A percentile compares a stretch with the other conserved stretches of the same genome.
phyloP scores from a whole-genome alignment of 352 stramenopile genomes.

The Globisporangium splendens region DNA sequence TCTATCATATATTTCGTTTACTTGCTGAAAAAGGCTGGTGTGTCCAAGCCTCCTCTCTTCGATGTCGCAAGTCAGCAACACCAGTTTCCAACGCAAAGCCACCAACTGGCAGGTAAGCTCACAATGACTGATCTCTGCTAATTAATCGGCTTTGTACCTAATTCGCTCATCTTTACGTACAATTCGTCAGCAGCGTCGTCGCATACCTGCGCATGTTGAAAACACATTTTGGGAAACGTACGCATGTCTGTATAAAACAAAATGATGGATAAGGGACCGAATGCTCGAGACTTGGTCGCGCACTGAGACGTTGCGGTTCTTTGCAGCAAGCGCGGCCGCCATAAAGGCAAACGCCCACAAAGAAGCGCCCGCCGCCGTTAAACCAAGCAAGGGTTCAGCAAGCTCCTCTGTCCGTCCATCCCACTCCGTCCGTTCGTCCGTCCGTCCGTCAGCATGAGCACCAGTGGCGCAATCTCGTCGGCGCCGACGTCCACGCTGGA shows the following conservation, averaged over 20 bases:
- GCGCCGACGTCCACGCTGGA: conserved; percentile 20
- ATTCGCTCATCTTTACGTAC: too few relatives aligned
- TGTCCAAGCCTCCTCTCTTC: too few relatives aligned
- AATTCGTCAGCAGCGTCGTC: too few relatives aligned
- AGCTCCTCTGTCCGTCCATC: conserved; percentile 1
- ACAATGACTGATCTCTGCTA: too few relatives aligned
- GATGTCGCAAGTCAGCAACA: background rate
- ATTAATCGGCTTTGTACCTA: too few relatives aligned
- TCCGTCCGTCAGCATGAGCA: conserved; percentile 7
- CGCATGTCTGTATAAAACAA: background rate
- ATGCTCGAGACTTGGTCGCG: background rate
- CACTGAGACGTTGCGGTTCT: background rate
- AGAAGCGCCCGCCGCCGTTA: background rate
- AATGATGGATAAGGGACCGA: background rate
- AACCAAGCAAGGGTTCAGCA: background rate
- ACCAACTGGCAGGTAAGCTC: too few relatives aligned
- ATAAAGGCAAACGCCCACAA: background rate
- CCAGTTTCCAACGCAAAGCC: background rate
- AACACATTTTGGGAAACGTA: too few relatives aligned
- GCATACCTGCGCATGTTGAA: too few relatives aligned
- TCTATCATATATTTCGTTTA: background rate
- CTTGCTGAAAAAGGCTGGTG: background rate
- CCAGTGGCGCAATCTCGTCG: conserved; percentile 11
- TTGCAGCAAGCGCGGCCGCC: too few relatives aligned
- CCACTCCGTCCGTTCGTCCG: too few relatives aligned